Evolutionary conservation across 228 moss, liverwort and hornwort genomes (phyloP), one percentile per base, ranked within the genome.

Genomic region (Sphagnum fallax): DNA sequence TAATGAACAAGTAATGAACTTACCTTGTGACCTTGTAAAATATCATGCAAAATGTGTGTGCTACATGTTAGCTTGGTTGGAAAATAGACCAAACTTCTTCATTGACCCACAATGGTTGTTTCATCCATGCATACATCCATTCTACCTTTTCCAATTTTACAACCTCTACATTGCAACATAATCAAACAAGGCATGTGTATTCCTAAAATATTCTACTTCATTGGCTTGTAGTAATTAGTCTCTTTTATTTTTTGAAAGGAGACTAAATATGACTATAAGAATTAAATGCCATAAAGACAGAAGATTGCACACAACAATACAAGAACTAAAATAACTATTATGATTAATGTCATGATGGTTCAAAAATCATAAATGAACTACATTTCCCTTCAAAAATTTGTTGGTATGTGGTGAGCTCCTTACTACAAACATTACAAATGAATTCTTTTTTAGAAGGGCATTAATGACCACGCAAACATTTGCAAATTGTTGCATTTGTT

Each of bases 61-160:
- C 81, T 59, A 98, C 90, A 68, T 89, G 87, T 94, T 92, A 98
- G 73, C 79, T 83, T 70, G 92, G 84, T 72, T 94, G 98, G 72
- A 98, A 98, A 75, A 98, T 98, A 64, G 94, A 94, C 98, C 98
- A 98, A 50, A 98, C 81, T 90, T 98, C 98, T 84, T 98, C 94
- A 67, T 94, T 98, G 53, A 92, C 89, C 72, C 98, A 90, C 72
- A 98, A 71, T 67, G 94, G 98, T 59, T 94, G 88, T 77, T 98
- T 98, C 67, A 98, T 90, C 98, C 94, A 98, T 62, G 94, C 98
- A 86, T 98, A 98, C 69, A 94, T 91, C 69, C 98, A 80, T 75
- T 98, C 98, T 55, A 90, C 91, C 71, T 98, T 98, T 64, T 98
- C 94, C 67, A 94, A 81, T 66, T 90, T 94, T 52, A 92, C 83